Evolutionary conservation across 495 filamentous ascomycete genomes (phyloP), one percentile per base, ranked within the genome.

Genomic region (Penicillium flavigenum): DNA sequence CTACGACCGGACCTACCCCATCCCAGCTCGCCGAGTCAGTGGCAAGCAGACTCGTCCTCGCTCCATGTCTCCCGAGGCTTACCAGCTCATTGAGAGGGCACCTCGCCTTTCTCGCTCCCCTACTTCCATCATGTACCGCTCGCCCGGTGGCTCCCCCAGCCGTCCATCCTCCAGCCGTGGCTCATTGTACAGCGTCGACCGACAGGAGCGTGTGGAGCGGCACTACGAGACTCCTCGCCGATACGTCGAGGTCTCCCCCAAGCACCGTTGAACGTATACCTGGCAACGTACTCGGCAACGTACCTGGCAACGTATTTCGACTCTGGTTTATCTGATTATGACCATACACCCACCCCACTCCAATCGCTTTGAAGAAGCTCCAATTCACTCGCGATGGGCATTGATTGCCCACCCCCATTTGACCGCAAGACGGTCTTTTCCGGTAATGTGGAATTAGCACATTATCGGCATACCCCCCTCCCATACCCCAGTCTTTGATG

Each of bases 1-100:
- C 66, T 76, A 78, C 63, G 79, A 81, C 56, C 60, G 57, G 4
- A 77, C 69, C 19, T 78, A 81, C 56, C 61, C 47, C 12, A 52
- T 81, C 9, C 34, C 63, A 14, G 67, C 76, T 11, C 72, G 78
- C 36, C 68, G 63, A 0, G 55, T 66, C 5, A 38, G 60, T 44
- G 47, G 62, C 5, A 54, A 63, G 27, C 58, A 64, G 11, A 45
- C 32, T 16, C 51, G 58, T 19, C 64, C 66, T 53, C 66, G 49
- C 26, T 57, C 57, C 39, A 60, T 41, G 60, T 61, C 52, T 1
- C 61, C 56, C 17, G 63, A 57, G 20, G 17, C 55, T 1, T 63
- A 59, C 29, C 66, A 72, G 50, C 72, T 79, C 59, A 73, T 79
- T 48, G 75, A 77, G 62, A 62, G 76, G 16, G 61, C 71, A 45